A percentile compares a stretch with the other conserved stretches of the same genome.
Evolutionary conservation across 1,284 basidiomycete genomes (phyloP).

Genomic region (Ceratobasidium sp.): DNA sequence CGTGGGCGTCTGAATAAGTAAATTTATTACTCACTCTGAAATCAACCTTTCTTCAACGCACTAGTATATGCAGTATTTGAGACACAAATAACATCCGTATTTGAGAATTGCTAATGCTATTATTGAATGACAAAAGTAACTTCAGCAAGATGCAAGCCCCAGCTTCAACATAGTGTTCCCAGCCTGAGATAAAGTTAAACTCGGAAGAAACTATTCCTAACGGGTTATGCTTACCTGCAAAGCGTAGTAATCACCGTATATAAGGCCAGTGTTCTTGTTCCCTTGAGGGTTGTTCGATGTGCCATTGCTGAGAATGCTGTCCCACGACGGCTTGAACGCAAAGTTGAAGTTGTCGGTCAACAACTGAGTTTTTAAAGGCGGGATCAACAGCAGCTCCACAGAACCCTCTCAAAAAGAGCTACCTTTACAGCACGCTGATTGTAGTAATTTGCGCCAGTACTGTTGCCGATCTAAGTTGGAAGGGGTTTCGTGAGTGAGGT

Average conservation of each 20-base stretch:
- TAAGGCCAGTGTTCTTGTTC: slow-evolving; percentile 72
- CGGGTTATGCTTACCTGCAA: slow-evolving; percentile 7
- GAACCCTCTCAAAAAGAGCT: slow-evolving; percentile 15
- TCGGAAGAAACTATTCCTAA: neutral
- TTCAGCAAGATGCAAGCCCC: slow-evolving; percentile 32
- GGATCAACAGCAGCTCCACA: slow-evolving; percentile 36
- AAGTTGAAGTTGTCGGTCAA: slow-evolving; percentile 67
- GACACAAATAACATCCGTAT: too few relatives aligned
- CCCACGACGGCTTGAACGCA: slow-evolving; percentile 63
- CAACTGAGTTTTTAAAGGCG: slow-evolving; percentile 57
- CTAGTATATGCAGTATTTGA: too few relatives aligned
- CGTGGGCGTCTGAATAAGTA: neutral
- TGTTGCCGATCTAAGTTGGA: slow-evolving; percentile 54
- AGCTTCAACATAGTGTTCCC: slow-evolving; percentile 44
- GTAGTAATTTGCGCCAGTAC: slow-evolving; percentile 61
- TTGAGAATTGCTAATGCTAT: too few relatives aligned
- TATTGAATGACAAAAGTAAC: neutral
- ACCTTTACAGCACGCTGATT: slow-evolving; percentile 66
- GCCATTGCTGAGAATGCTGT: slow-evolving; percentile 74
- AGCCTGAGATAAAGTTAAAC: slow-evolving; percentile 5
- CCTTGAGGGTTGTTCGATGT: slow-evolving; percentile 70
- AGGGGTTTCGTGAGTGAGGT: too few relatives aligned
- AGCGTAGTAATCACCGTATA: slow-evolving; percentile 63
- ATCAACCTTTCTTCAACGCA: too few relatives aligned
- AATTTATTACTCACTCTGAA: too few relatives aligned